A percentile compares a stretch with the other conserved stretches of the same genome.
Conservation (phyloP, 345 rosid species). For the Angophora floribunda region DNA sequence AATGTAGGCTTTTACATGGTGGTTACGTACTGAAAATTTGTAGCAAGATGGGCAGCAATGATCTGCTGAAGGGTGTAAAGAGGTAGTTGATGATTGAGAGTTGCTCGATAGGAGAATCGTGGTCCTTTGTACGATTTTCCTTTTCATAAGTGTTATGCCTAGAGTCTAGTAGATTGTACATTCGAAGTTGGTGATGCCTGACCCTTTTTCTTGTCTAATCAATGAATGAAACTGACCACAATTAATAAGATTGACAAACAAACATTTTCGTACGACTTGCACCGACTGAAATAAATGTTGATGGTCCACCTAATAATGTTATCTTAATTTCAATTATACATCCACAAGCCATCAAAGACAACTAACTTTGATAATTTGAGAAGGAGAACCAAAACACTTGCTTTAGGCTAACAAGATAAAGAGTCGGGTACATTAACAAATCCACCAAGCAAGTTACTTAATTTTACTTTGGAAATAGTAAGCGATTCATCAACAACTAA, state of each 20-base stretch:
- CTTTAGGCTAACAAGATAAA: not conserved
- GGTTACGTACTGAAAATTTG: too few species aligned
- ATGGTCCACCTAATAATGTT: not conserved
- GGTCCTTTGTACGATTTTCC: not conserved
- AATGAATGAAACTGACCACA: not conserved
- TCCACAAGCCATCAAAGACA: not conserved
- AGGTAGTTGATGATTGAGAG: not conserved
- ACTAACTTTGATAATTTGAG: too few species aligned
- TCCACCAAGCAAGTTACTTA: not conserved
- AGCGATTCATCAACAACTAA: not conserved
- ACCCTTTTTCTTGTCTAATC: not conserved
- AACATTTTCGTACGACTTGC: not conserved
- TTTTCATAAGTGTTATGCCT: not conserved
- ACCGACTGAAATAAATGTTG: too few species aligned
- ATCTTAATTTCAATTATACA: not conserved
- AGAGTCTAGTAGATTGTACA: not conserved
- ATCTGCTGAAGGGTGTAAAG: too few species aligned
- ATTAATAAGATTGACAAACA: not conserved
- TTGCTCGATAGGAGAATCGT: not conserved
- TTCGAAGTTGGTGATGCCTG: not conserved
- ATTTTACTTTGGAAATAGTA: too few species aligned
- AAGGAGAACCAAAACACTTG: not conserved
- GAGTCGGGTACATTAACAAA: not conserved
- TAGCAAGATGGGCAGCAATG: too few species aligned
- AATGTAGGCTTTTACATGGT: too few species aligned